These are phyloP conservation scores for Perkinsus chesapeaki DNA, from an alignment of 169 alveolate genomes.

Conservation along the genomic window DNA sequence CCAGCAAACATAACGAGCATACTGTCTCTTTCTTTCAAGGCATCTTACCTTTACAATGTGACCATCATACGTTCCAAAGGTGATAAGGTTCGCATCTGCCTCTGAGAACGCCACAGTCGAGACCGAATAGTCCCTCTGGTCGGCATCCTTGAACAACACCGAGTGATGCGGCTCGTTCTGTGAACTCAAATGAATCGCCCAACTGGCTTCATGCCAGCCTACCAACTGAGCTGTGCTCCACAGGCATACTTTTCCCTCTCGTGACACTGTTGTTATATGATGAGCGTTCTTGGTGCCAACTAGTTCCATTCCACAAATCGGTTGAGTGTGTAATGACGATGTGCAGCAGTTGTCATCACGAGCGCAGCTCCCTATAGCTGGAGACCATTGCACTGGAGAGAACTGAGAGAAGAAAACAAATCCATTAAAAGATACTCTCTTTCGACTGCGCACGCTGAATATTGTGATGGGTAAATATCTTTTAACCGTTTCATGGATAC, in stretches of 20 bases:
- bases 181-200: not conserved
- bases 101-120: not conserved
- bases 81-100: not conserved
- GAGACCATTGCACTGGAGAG: not conserved
- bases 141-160: not conserved
- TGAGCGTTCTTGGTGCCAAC: not conserved
- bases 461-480: too few species aligned
- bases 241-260: not conserved
- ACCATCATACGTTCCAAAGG: not conserved
- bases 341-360: not conserved
- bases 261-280: not conserved
- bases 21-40: too few species aligned
- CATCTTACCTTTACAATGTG: not conserved
- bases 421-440: not conserved
- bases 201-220: not conserved
- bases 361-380: not conserved
- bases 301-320: not conserved
- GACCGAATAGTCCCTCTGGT: not conserved
- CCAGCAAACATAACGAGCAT: too few species aligned
- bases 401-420: not conserved
- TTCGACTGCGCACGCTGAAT: too few species aligned
- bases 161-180: not conserved
- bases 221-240: conserved; percentile 2
- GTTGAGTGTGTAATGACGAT: not conserved
- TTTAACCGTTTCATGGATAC: too few species aligned